Evolutionary conservation across 108 stramenopile genomes (phyloP).

Genomic region (Hondaea fermentalgiana): DNA sequence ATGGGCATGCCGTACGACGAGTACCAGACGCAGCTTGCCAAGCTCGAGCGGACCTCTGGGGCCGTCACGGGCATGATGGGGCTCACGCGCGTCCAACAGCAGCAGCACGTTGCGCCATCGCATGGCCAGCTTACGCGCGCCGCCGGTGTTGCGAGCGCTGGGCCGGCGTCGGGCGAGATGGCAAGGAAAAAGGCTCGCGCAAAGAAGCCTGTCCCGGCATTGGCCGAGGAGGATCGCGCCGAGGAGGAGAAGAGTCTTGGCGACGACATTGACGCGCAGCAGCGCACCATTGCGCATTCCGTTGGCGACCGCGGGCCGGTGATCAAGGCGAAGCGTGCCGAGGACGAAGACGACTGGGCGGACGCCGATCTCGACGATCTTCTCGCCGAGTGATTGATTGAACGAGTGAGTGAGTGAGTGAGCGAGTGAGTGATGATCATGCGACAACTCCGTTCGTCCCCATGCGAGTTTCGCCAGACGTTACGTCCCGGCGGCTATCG

Average conservation of each 20-base stretch:
- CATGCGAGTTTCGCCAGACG: too few species aligned
- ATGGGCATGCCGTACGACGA: slow-evolving; percentile 42
- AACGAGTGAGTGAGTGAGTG: background rate
- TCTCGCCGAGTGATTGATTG: background rate
- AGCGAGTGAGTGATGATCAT: background rate
- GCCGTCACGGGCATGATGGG: background rate
- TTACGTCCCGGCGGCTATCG: too few species aligned
- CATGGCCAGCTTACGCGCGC: background rate
- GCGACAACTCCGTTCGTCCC: too few species aligned
- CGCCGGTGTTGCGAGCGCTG: background rate
- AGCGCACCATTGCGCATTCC: background rate
- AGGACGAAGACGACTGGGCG: slow-evolving; percentile 13
- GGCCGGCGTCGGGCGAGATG: background rate
- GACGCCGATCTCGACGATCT: slow-evolving; percentile 4
- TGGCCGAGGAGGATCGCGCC: background rate
- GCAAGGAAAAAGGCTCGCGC: too few species aligned
- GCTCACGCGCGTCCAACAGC: too few species aligned
- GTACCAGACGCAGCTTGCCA: slow-evolving; percentile 52
- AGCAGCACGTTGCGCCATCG: background rate
- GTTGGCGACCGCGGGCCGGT: background rate
- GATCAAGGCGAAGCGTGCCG: background rate
- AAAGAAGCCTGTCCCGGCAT: background rate
- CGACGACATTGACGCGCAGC: background rate
- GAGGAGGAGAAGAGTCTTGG: background rate
- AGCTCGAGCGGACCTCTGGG: slow-evolving; percentile 23